A percentile compares a stretch with the other conserved stretches of the same genome.
phyloP scores from a whole-genome alignment of 345 rosid genomes.

The Eucalyptus polyanthemos region DNA sequence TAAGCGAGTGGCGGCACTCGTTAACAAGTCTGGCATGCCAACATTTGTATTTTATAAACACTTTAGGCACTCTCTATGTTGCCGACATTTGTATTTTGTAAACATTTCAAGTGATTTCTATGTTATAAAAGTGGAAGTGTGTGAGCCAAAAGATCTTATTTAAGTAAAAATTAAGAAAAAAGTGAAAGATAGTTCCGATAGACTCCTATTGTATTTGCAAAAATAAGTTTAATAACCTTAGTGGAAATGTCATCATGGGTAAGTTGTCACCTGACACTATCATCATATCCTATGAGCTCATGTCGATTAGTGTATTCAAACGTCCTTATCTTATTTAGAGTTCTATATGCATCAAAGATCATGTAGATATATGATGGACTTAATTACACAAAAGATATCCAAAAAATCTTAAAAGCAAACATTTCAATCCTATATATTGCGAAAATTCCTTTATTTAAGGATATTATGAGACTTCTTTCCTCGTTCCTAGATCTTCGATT shows the following conservation, averaged over 20 bases:
- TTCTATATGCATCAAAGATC: background rate
- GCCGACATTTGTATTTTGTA: background rate
- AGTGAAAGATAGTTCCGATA: background rate
- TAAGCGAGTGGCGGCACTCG: accelerated
- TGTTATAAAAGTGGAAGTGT: background rate
- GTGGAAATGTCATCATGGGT: background rate
- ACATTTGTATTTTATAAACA: background rate
- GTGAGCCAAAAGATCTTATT: background rate
- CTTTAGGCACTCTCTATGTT: background rate
- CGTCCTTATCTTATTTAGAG: background rate
- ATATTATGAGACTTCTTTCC: background rate
- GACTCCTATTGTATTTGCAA: background rate
- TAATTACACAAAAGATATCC: background rate
- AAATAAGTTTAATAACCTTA: background rate
- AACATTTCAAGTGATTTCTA: background rate
- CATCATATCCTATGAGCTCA: background rate
- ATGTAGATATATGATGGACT: background rate
- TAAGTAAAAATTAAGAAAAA: background rate
- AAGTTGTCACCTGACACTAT: background rate
- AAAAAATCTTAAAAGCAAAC: background rate
- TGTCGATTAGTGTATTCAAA: background rate
- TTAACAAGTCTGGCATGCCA: background rate
- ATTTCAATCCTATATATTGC: accelerated
- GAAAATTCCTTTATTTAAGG: background rate
- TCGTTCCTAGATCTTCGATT: background rate